Base-by-base conservation (phyloP, 1,284 basidiomycete species). In the Mycena sp. region DNA sequence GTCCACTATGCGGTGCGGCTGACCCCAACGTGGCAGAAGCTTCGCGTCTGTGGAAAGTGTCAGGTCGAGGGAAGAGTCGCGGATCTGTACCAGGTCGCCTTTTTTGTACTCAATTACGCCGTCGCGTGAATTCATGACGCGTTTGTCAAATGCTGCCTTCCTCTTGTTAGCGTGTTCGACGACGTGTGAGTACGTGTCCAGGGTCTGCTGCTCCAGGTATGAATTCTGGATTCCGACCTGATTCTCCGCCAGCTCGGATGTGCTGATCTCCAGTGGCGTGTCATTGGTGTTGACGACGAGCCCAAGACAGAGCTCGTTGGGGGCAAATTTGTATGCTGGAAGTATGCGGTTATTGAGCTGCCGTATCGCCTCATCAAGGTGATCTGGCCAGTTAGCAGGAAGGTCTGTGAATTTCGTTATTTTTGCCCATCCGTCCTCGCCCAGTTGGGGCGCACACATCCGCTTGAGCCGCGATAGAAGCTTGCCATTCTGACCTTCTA, bases 81-180 rank as follows among this genome's bases (percentile, higher is more conserved):
- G 72, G 12, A 75, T 68, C 46, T 76, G 76, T 12, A 77, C 74
- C 25, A 77, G 69, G n/a, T 76, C 60, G 1, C 74, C 73, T 29
- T 49, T 56, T n/a, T 50, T 46, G 44, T 46, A 46, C 25, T 46
- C n/a, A 57, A 75, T 76, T 17, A 71, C 57, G 11, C 74, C 68
- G 48, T 72, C 69, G 11, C 66, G 37, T 25, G 68, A 63, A 25
- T 40, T 50, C 12, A 49, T 37, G 3, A 73, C 65, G 28, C 44
- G 60, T 51, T 56, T 68, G 59, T 75, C 71, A 37, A 77, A 76
- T 4, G 54, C 65, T 4, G 25, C 49, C 53, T 76, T 76, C 25
- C 72, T 29, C 32, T 56, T 56, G 43, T 46, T 56, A 3, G 54
- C 54, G 30, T 56, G 43, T n/a, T 64, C 53, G 3, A 74, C 64